Evolutionary conservation across 78 protist species (phyloP), one percentile per base, ranked within the genome.

Genomic region (Emiliania huxleyi): DNA sequence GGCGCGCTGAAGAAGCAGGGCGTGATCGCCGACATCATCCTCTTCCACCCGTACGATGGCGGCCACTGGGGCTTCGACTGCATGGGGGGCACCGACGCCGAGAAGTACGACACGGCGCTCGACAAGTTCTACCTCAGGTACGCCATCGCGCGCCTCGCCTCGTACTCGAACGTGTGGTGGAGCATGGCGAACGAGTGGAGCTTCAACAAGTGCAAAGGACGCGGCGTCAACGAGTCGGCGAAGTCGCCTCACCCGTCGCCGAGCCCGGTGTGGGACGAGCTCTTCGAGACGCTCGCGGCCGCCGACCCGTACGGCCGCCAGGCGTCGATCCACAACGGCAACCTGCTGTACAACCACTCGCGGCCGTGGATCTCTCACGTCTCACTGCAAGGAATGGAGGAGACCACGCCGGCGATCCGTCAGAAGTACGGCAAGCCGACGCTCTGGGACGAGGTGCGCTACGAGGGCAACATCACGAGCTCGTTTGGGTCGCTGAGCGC

Each of bases 391-490:
- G 75, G 75, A 4, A 12, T 2, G 38, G 75, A 69, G n/a, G 75
- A 12, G 75, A 19, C 23, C 33, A 69, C 75, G 37, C 37, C 75
- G 37, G n/a, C 8, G 38, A 12, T 69, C 12, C 37, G 42, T 1
- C 33, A 12, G 19, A 73, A 15, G 83, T 35, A 35, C 18, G 83
- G 42, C 37, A 73, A 73, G 42, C 83, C 83, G 2, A 1, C n/a
- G 33, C 40, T 73, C 40, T 73, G 83, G 83, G 83, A 73, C 42
- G 83, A 73, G 42, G 83, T 73, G 83, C 83, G 37, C 83, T 73
- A 73, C 75, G 75, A 62, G 33, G 75, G 75, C 23, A 26, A 62
- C 75, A 62, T 62, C 33, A 5, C n/a, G 19, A 4, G n/a, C 38
- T 1, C 5, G 83, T 73, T 18, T 18, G 83, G 83, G 33, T 23